phyloP scores from a whole-genome alignment of 441 rosid species.

The Pelargonium fulgidum region DNA sequence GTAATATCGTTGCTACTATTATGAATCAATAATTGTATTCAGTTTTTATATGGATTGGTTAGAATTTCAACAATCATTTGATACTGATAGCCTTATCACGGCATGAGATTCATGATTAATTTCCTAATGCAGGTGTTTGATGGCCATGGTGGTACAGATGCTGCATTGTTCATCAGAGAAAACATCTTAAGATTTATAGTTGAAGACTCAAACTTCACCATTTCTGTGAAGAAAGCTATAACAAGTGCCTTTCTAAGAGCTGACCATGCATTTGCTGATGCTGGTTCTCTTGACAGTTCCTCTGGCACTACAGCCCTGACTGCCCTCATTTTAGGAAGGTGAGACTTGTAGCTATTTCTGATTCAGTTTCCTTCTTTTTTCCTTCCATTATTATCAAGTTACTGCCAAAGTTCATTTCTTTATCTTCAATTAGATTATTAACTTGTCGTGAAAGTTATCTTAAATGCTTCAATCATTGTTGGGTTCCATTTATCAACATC shows the following conservation, averaged over 20 bases:
- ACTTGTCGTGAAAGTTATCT: background rate
- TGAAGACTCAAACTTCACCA: conserved; percentile 47
- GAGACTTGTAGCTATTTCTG: background rate
- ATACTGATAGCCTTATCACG: background rate
- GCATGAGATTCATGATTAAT: conserved; percentile 18
- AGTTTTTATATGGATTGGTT: background rate
- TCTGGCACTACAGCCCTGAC: conserved; percentile 54
- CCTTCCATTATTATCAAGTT: background rate
- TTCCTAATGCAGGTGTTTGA: conserved; percentile 26
- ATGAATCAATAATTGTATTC: background rate
- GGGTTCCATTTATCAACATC: background rate
- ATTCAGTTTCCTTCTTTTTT: background rate
- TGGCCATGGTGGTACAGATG: conserved; percentile 77
- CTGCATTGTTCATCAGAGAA: conserved; percentile 40
- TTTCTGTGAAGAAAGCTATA: conserved; percentile 37
- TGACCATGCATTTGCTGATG: conserved; percentile 50
- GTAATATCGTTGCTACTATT: background rate
- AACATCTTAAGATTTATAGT: conserved; percentile 45
- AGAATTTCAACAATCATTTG: background rate
- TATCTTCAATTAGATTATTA: background rate
- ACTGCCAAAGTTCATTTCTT: background rate
- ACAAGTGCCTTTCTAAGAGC: conserved; percentile 43
- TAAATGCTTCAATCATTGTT: background rate
- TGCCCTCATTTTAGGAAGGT: conserved; percentile 56
- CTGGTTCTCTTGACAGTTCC: conserved; percentile 38